phyloP scores from a whole-genome alignment of 108 stramenopile genomes.

The Cylindrotheca closterium region DNA sequence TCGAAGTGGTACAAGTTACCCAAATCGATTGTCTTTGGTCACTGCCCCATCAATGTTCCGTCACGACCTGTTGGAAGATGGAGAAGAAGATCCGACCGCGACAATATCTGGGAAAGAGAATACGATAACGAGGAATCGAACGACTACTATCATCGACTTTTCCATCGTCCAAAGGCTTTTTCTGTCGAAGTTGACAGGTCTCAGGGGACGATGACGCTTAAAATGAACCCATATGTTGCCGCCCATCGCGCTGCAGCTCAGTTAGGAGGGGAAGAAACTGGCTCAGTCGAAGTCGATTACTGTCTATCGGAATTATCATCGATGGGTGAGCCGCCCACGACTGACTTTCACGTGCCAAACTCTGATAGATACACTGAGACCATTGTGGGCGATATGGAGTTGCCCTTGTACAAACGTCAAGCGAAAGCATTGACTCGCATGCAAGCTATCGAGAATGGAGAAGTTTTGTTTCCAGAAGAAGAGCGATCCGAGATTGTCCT shows the following conservation, averaged over 20 bases:
- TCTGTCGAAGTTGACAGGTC: constrained; percentile 36
- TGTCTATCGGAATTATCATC: constrained; percentile 40
- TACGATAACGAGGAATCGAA: constrained; percentile 41
- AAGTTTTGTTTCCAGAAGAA: constrained; percentile 50
- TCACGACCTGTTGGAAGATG: constrained; percentile 45
- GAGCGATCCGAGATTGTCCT: constrained; percentile 63
- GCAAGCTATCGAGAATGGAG: constrained; percentile 53
- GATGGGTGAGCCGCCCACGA: constrained; percentile 54
- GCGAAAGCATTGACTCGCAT: constrained; percentile 68
- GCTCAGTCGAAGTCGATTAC: constrained; percentile 35
- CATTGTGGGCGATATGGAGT: constrained; percentile 35
- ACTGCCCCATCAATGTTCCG: constrained; percentile 39
- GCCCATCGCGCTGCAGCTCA: constrained; percentile 59
- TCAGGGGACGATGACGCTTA: constrained; percentile 26
- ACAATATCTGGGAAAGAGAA: constrained; percentile 37
- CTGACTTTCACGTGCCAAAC: constrained; percentile 51
- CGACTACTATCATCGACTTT: constrained; percentile 33
- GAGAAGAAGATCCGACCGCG: constrained; percentile 46
- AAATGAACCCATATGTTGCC: constrained; percentile 55
- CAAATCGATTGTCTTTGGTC: constrained; percentile 39
- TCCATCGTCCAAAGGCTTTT: constrained; percentile 47
- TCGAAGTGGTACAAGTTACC: constrained; percentile 36
- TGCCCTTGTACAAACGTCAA: constrained; percentile 59
- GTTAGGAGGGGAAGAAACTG: constrained; percentile 31
- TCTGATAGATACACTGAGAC: constrained; percentile 38